A percentile compares a stretch with the other conserved stretches of the same genome.
Evolutionary conservation across 1,139 yeast species (phyloP).

Genomic region (Saccharomycopsis hybrid): DNA sequence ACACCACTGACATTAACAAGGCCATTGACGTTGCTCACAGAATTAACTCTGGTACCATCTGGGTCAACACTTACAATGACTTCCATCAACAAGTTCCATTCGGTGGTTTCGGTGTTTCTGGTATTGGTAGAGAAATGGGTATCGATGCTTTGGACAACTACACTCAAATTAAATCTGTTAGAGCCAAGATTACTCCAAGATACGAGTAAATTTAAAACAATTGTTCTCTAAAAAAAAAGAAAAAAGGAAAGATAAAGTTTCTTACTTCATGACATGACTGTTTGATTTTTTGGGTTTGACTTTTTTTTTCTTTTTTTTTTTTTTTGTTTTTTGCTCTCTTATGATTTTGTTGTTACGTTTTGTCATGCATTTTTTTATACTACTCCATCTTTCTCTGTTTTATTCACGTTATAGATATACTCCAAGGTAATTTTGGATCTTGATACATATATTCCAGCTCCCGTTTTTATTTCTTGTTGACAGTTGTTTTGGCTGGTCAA

Average conservation of each 20-base stretch:
- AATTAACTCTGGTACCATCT: constrained; percentile 64
- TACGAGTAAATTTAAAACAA: not conserved
- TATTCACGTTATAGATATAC: not conserved
- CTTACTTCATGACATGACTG: no score
- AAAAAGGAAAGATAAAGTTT: no score
- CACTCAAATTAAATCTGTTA: constrained; percentile 58
- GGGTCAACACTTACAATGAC: constrained; percentile 52
- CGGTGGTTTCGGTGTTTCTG: constrained; percentile 64
- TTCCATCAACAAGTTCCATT: constrained; percentile 49
- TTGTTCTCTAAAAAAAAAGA: not conserved
- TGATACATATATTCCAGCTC: no score
- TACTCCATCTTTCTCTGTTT: not conserved
- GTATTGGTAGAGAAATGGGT: constrained; percentile 74
- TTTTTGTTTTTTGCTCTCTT: not conserved
- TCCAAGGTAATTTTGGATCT: no score
- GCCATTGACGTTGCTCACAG: constrained; percentile 54
- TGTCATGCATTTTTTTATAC: not conserved
- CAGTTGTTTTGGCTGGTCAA: no score
- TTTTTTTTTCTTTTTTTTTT: not conserved
- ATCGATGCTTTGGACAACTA: constrained; percentile 59
- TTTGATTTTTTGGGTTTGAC: not conserved
- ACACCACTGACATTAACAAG: constrained; percentile 51
- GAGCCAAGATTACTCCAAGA: constrained; percentile 26
- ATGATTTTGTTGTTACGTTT: not conserved
- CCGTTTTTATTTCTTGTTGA: no score